Evolutionary conservation across 2,329 filamentous ascomycete species (phyloP).

Genomic region (Ascochyta clinopodiicola): DNA sequence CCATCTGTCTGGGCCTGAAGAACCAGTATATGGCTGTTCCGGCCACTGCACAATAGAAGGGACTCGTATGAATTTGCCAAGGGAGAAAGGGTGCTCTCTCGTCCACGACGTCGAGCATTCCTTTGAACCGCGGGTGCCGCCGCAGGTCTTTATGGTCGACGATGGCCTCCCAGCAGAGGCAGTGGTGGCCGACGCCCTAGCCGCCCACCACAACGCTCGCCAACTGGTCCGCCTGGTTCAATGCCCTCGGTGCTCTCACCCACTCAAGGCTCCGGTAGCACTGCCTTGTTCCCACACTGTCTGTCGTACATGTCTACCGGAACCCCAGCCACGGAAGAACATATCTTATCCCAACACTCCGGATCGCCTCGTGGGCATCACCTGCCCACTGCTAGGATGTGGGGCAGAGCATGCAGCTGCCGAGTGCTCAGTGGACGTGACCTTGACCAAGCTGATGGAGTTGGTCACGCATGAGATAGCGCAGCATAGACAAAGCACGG

Average conservation of each 20-base stretch:
- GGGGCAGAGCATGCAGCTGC: constrained; percentile 73
- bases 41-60: constrained; percentile 21
- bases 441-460: constrained; percentile 73
- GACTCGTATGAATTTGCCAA: constrained; percentile 48
- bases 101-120: constrained; percentile 42
- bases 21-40: constrained; percentile 31
- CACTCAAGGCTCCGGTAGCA: constrained; percentile 72
- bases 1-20: constrained; percentile 7
- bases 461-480: constrained; percentile 58
- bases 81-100: constrained; percentile 42
- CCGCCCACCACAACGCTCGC: constrained; percentile 63
- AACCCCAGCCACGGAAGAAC: constrained; percentile 67
- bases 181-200: constrained; percentile 48
- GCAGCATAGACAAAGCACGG: constrained; percentile 42
- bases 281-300: constrained; percentile 82
- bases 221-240: constrained; percentile 76
- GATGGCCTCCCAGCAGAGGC: constrained; percentile 44
- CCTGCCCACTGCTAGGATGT: constrained; percentile 75
- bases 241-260: constrained; percentile 75
- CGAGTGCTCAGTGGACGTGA: constrained; percentile 80
- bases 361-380: constrained; percentile 71
- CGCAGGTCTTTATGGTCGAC: constrained; percentile 52
- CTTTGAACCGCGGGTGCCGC: constrained; percentile 33
- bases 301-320: constrained; percentile 77
- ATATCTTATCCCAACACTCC: constrained; percentile 79